Evolutionary conservation across 441 rosid species (phyloP).

Genomic region (Erodium trifolium): DNA sequence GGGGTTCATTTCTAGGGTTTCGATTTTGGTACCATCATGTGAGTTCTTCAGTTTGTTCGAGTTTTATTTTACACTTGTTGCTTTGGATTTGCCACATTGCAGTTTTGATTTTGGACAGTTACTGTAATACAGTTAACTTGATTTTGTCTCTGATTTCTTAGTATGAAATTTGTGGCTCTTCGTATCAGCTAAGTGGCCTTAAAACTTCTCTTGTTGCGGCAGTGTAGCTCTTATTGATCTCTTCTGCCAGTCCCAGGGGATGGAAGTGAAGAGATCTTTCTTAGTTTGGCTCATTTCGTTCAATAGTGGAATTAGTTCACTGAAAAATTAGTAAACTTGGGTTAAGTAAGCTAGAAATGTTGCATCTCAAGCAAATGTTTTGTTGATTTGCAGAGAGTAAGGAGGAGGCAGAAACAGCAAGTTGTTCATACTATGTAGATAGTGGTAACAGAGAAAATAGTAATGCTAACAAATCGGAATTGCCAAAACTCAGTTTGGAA

Average conservation of each 20-base stretch:
- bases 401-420: conserved; percentile 20
- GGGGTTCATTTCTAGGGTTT: conserved; percentile 10
- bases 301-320: neutral
- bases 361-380: neutral
- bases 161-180: neutral
- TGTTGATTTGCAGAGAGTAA: conserved; percentile 25
- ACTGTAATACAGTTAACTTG: neutral
- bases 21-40: neutral
- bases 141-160: neutral
- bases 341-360: conserved; percentile 1
- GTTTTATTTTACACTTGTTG: neutral
- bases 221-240: neutral
- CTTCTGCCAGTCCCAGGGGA: conserved; percentile 3
- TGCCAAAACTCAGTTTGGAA: conserved; percentile 48
- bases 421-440: conserved; percentile 22
- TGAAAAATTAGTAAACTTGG: neutral
- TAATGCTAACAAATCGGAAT: conserved; percentile 35
- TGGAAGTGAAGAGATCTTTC: neutral
- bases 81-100: neutral
- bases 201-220: neutral
- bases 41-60: neutral
- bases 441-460: conserved; percentile 38
- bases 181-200: neutral
- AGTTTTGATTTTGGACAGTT: neutral
- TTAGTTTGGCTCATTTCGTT: neutral